These are phyloP conservation scores for Gracilaria domingensis DNA, from an alignment of 23 red algal genomes.

Conservation along the genomic window DNA sequence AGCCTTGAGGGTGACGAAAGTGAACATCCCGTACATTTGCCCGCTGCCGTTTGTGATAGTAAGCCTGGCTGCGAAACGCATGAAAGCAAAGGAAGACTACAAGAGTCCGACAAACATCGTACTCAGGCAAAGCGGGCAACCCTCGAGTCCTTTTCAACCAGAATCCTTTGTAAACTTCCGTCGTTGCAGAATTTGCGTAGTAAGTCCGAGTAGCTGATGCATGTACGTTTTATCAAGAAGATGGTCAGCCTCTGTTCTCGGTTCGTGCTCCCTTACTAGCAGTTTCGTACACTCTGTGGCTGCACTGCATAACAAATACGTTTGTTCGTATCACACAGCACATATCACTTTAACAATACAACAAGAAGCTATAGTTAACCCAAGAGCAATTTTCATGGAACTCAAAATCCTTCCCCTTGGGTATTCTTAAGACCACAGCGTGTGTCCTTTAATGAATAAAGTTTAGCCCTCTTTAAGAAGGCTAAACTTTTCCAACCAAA, in stretches of 20 bases:
- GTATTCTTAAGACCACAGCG: too few species aligned
- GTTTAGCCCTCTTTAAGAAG: too few species aligned
- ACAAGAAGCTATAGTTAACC: too few species aligned
- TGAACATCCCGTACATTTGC: not conserved
- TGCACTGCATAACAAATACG: too few species aligned
- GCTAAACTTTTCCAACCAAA: too few species aligned
- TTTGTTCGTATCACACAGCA: too few species aligned
- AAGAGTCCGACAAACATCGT: not conserved
- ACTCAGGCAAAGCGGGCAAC: not conserved
- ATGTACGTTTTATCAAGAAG: not conserved
- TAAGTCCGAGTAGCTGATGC: not conserved
- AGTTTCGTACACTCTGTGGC: too few species aligned
- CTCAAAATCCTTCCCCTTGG: too few species aligned
- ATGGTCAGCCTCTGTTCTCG: not conserved
- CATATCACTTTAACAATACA: too few species aligned
- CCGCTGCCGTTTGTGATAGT: not conserved
- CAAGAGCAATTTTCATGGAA: too few species aligned
- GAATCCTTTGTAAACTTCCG: conserved; percentile 15
- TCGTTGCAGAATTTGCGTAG: not conserved
- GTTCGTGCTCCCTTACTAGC: not conserved
- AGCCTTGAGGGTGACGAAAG: not conserved
- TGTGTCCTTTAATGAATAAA: too few species aligned
- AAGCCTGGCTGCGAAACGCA: not conserved
- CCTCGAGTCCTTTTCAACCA: not conserved
- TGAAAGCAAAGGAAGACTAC: not conserved